These are phyloP conservation scores for Sequoia sempervirens DNA, from an alignment of 75 land plant genomes.

Conservation along the genomic window DNA sequence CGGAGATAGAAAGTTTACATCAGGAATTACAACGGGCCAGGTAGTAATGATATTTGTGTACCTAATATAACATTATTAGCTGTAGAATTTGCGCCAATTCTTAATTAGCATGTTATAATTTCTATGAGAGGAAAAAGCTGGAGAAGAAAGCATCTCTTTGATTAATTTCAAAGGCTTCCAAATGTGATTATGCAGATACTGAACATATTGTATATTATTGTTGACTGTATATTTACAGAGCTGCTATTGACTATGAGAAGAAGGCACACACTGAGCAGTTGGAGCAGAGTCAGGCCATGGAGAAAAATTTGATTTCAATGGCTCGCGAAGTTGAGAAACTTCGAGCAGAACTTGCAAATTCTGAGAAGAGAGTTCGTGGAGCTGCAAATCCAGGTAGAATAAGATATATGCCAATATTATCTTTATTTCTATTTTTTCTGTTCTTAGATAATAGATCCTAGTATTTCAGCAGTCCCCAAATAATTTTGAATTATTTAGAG, in stretches of 20 bases:
- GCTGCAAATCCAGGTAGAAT: conserved; percentile 26
- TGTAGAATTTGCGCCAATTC: background rate
- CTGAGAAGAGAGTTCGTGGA: conserved; percentile 58
- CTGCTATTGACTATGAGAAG: conserved; percentile 73
- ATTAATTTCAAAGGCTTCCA: background rate
- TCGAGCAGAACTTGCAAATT: conserved; percentile 70
- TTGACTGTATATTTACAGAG: conserved; percentile 22
- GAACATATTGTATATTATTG: background rate
- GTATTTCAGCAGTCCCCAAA: background rate
- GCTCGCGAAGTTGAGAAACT: conserved; percentile 84
- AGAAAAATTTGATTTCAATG: conserved; percentile 66
- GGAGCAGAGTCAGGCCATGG: conserved; percentile 74
- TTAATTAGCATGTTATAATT: background rate
- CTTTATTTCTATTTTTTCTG: background rate
- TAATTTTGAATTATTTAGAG: background rate
- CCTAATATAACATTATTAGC: background rate
- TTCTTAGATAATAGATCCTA: background rate
- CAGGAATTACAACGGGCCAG: conserved; percentile 68
- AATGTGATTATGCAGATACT: background rate
- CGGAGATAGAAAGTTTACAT: conserved; percentile 55
- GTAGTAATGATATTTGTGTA: conserved; percentile 15
- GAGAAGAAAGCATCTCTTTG: background rate
- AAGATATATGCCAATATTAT: background rate
- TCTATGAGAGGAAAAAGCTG: background rate
- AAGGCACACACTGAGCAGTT: conserved; percentile 63